A percentile compares a stretch with the other conserved stretches of the same genome.
Evolutionary conservation across 176 grass and related monocot genomes (phyloP).

Genomic region (Tillandsia leiboldiana): DNA sequence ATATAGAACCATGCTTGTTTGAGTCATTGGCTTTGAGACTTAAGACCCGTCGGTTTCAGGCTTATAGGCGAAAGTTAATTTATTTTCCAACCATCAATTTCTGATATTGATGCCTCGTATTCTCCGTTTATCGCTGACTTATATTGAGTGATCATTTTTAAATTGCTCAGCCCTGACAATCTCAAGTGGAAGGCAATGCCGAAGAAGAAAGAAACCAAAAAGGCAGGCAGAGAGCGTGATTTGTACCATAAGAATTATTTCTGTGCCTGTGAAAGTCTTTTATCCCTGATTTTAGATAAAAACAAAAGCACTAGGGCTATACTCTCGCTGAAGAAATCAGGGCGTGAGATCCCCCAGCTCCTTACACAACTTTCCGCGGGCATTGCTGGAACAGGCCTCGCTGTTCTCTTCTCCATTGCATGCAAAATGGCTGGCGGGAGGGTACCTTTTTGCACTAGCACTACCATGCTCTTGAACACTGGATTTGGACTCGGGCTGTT

Average conservation of each 20-base stretch:
- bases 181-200: constrained; percentile 38
- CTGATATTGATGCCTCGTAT: background rate
- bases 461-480: constrained; percentile 51
- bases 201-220: constrained; percentile 77
- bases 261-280: constrained; percentile 65
- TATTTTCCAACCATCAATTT: background rate
- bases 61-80: background rate
- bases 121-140: background rate
- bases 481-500: constrained; percentile 76
- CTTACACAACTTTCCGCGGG: constrained; percentile 74
- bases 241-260: constrained; percentile 54
- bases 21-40: too few relatives aligned
- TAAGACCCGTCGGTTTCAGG: background rate
- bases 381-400: constrained; percentile 80
- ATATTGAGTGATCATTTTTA: background rate
- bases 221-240: constrained; percentile 46
- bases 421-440: constrained; percentile 50
- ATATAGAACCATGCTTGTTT: too few relatives aligned
- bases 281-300: constrained; percentile 74
- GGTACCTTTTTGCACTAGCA: constrained; percentile 35
- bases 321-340: constrained; percentile 59
- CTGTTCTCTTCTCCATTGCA: constrained; percentile 71
- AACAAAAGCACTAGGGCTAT: constrained; percentile 22
- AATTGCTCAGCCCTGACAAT: constrained; percentile 23
- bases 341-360: constrained; percentile 51